A percentile compares a stretch with the other conserved stretches of the same genome.
Evolutionary conservation across 2,329 filamentous ascomycete species (phyloP).

Genomic region (Volutella citrinella): DNA sequence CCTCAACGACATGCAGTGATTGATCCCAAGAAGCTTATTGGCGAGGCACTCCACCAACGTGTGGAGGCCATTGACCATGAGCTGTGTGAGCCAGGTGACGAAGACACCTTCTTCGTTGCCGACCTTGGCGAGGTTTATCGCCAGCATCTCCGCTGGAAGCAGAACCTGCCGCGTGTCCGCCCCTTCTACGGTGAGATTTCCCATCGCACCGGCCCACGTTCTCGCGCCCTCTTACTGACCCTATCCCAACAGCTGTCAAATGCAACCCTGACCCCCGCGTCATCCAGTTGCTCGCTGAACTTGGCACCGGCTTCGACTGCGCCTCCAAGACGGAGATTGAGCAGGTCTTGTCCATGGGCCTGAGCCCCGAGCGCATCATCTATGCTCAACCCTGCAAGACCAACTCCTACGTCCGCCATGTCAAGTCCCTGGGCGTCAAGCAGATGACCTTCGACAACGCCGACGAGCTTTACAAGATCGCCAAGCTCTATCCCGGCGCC

Average conservation of each 20-base stretch:
- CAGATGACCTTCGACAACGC: slow-evolving; percentile 99
- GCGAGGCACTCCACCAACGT: slow-evolving; percentile 80
- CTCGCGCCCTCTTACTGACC: slow-evolving; percentile 4
- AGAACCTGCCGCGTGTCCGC: slow-evolving; percentile 85
- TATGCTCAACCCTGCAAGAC: slow-evolving; percentile 99
- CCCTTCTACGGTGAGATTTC: slow-evolving; percentile 81
- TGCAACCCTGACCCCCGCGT: slow-evolving; percentile 95
- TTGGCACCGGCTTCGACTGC: slow-evolving; percentile 96
- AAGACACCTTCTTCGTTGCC: slow-evolving; percentile 97
- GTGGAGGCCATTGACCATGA: slow-evolving; percentile 84
- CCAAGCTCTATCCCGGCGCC: slow-evolving; percentile 82
- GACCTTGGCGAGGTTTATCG: slow-evolving; percentile 98
- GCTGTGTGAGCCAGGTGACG: slow-evolving; percentile 84
- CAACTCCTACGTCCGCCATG: slow-evolving; percentile 93
- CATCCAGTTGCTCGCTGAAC: slow-evolving; percentile 77
- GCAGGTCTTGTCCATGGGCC: slow-evolving; percentile 77
- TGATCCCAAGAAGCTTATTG: slow-evolving; percentile 75
- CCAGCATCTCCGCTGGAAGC: slow-evolving; percentile 98
- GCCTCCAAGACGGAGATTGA: slow-evolving; percentile 98
- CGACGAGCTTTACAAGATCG: slow-evolving; percentile 97
- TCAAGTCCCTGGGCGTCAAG: slow-evolving; percentile 78
- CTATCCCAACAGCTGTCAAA: slow-evolving; percentile 73
- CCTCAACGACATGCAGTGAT: slow-evolving; percentile 39
- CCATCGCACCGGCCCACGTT: background rate
- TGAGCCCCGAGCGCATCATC: slow-evolving; percentile 89